These are phyloP conservation scores for Chimonanthus salicifolius DNA, from an alignment of 164 flowering plant genomes.

Conservation along the genomic window DNA sequence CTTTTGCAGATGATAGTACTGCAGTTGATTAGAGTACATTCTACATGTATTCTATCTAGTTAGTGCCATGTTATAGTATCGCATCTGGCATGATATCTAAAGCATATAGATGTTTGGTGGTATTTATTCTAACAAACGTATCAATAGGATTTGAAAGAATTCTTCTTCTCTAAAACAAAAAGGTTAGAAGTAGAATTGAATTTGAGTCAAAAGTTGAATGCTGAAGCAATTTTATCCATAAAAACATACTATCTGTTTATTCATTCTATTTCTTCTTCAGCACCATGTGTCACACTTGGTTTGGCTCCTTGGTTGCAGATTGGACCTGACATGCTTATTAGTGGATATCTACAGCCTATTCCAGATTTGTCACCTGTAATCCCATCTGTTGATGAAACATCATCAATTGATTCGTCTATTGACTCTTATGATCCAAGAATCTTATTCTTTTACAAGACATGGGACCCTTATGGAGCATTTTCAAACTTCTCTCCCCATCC, in stretches of 20 bases:
- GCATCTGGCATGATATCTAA: too few relatives aligned
- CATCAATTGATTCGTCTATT: conserved; percentile 68
- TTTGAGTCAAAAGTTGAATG: background rate
- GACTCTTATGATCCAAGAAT: conserved; percentile 65
- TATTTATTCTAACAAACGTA: too few relatives aligned
- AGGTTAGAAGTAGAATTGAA: too few relatives aligned
- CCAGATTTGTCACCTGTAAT: conserved; percentile 76
- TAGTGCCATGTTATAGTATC: too few relatives aligned
- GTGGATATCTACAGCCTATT: conserved; percentile 94
- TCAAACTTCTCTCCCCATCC: conserved; percentile 95
- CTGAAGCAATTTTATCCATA: background rate
- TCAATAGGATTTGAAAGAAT: too few relatives aligned
- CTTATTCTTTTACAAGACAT: conserved; percentile 88
- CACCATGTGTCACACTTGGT: background rate
- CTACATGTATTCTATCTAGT: too few relatives aligned
- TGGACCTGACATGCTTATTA: conserved; percentile 93
- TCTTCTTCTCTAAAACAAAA: too few relatives aligned
- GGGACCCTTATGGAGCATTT: conserved; percentile 95
- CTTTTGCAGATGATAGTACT: too few relatives aligned
- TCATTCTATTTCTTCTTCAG: background rate
- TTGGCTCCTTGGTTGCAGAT: conserved; percentile 38
- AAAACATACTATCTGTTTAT: too few relatives aligned
- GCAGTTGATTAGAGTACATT: too few relatives aligned
- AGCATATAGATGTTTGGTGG: too few relatives aligned
- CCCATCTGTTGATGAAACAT: conserved; percentile 75